phyloP scores from a whole-genome alignment of 306 rosid genomes.

The Pyrus communis region DNA sequence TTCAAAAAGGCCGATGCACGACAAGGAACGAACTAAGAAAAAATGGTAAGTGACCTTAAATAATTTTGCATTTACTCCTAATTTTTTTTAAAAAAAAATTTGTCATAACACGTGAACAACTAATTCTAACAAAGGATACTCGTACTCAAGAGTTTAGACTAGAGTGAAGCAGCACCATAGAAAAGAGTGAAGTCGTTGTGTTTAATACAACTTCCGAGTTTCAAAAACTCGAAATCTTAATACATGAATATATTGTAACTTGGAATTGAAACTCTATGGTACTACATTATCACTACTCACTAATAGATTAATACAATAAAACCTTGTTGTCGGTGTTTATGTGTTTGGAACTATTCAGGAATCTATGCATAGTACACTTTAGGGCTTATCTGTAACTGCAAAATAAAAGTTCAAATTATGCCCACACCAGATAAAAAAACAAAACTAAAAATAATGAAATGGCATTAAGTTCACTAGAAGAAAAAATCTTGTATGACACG shows the following conservation, averaged over 20 bases:
- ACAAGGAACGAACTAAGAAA: neutral
- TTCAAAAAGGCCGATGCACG: neutral
- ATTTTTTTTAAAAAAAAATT: too few species aligned
- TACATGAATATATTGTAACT: too few species aligned
- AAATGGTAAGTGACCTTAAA: too few species aligned
- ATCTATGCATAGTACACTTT: neutral
- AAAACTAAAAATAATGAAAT: too few species aligned
- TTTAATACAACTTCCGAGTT: too few species aligned
- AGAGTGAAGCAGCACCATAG: neutral
- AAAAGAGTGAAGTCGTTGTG: neutral
- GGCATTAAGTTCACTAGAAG: neutral
- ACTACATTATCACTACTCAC: too few species aligned
- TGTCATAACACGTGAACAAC: too few species aligned
- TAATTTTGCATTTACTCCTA: too few species aligned
- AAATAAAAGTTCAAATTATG: neutral
- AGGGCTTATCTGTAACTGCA: neutral
- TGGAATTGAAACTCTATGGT: neutral
- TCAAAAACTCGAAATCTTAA: too few species aligned
- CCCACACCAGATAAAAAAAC: neutral
- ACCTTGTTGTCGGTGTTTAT: neutral
- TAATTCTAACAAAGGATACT: too few species aligned
- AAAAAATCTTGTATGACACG: too few species aligned
- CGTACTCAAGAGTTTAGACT: too few species aligned
- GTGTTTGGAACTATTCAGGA: neutral
- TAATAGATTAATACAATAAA: neutral